Percentiles rank a stretch among this genome's conserved stretches.
These are phyloP conservation scores for Murraya paniculata DNA, from an alignment of 345 rosid species.

Conservation along the genomic window DNA sequence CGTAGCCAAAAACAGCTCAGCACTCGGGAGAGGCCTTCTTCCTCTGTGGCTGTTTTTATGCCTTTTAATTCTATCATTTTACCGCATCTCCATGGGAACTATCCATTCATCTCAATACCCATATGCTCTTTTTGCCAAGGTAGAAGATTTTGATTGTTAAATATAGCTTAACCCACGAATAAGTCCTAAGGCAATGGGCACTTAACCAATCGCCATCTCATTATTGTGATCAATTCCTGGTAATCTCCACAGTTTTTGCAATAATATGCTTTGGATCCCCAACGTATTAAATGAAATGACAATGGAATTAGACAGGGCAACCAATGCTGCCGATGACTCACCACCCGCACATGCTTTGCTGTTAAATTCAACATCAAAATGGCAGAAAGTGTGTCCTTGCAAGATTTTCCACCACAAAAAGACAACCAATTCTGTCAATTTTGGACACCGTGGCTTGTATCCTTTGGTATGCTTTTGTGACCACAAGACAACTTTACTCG, in stretches of 20 bases:
- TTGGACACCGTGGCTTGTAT: constrained; percentile 8
- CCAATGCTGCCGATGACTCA: no score
- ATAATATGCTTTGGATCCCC: neutral
- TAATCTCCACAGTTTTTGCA: neutral
- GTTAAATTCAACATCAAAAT: neutral
- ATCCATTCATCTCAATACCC: neutral
- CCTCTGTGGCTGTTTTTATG: neutral
- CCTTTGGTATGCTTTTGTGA: neutral
- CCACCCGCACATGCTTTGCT: neutral
- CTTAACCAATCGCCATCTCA: neutral
- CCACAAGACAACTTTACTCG: neutral
- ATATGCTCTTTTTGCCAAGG: neutral
- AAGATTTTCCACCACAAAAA: constrained; percentile 1
- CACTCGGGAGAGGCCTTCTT: neutral
- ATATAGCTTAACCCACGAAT: constrained; percentile 1
- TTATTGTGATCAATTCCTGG: neutral
- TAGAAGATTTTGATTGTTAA: constrained; percentile 1
- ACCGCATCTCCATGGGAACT: neutral
- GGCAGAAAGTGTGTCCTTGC: neutral
- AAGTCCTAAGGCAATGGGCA: neutral
- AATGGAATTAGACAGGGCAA: neutral
- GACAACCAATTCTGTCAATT: neutral
- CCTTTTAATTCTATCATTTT: neutral
- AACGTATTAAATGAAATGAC: neutral
- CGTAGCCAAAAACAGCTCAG: neutral